Base-by-base conservation (phyloP, 1,284 basidiomycete species). In the Porogramme epimiltina region DNA sequence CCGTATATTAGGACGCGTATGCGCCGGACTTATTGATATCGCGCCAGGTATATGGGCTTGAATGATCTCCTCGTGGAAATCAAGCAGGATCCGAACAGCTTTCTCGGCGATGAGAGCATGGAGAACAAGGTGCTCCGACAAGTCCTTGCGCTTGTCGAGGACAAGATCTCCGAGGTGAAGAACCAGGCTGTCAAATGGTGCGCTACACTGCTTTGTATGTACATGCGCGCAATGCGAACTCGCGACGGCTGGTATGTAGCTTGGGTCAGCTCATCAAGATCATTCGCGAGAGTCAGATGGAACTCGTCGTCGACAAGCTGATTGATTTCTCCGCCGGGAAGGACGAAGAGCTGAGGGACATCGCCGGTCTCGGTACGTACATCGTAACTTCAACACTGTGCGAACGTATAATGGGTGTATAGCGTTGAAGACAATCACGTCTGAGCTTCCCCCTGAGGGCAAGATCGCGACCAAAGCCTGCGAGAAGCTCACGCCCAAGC, bases 121-220 rank as follows among this genome's bases (percentile, higher is more conserved):
- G 95, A 98, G 75, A 85, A 78, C 66, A 91, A 88, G 63, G 84
- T 93, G 26, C 77, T 94, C 41, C 81, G 80, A 40, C 85, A 89
- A 63, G 93, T 97, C 1, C 77, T 98, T 20, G 77, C 84, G 20
- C 80, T 96, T 20, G 87, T 97, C 11, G 87, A 92, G 65, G 97
- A 99, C 73, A 87, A 87, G 72, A 98, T 97, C 63, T 93, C 93
- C 15, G 96, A 99, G 74, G 97, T 99, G 59, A 98, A 98, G 79
- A 98, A 98, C 68, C 90, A 95, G 66, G 93, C 94, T 2, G 95
- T 97, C 15, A 93, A 94, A 74, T 95, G 93, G 95, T 93, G 62
- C 52, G 80, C 62, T 58, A 10, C 31, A 24, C 11, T 0, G 1
- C 16, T 9, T 19, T 42, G 26, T 37, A 16, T 37, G 34, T 18